Evolutionary conservation across 768 basidiomycete species (phyloP), one percentile per base, ranked within the genome.

Genomic region (Amanita pallidorosea): DNA sequence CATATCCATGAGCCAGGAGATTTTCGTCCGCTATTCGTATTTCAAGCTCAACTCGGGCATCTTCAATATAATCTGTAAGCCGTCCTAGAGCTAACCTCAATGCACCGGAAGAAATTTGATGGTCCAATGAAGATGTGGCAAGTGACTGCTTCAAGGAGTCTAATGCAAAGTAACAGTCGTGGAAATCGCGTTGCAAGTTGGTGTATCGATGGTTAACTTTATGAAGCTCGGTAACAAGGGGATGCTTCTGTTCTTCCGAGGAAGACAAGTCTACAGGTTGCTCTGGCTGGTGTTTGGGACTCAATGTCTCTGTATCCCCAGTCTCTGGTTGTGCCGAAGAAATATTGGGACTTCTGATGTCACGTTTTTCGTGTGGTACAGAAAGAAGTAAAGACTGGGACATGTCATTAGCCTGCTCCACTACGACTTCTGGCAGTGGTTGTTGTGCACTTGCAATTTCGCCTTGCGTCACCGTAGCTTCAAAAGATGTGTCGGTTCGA

Each of bases 31-130:
- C 75, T 8, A 81, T 67, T 20, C 79, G 76, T 36, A 91, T 90
- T 65, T 91, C 88, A 18, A 92, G 67, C 60, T 91, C 88, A 8
- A 92, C 88, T 1, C 85, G 78, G 1, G 79, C 79, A 55, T 90
- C 88, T 60, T 90, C 88, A 4, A 77, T 77, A 59, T 76, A 86
- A 60, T 92, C 85, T 48, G 79, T 72, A 38, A 92, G 69, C 7
- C 88, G 72, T 22, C 77, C 70, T 15, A 85, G 65, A 5, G 79
- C 81, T 0, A 68, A 69, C 17, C 65, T 66, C 3, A 90, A 57
- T 13, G 79, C 62, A 4, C 69, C 64, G 3, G 57, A 25, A 6
- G 65, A 57, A 29, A 68, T 59, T 17, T 60, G 55, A 0, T 5
- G 60, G 44, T 8, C 53, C 47, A 9, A 33, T 2, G 64, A 54